These are phyloP conservation scores for Didymella pinodella DNA, from an alignment of 2,329 filamentous ascomycete species.

Conservation along the genomic window DNA sequence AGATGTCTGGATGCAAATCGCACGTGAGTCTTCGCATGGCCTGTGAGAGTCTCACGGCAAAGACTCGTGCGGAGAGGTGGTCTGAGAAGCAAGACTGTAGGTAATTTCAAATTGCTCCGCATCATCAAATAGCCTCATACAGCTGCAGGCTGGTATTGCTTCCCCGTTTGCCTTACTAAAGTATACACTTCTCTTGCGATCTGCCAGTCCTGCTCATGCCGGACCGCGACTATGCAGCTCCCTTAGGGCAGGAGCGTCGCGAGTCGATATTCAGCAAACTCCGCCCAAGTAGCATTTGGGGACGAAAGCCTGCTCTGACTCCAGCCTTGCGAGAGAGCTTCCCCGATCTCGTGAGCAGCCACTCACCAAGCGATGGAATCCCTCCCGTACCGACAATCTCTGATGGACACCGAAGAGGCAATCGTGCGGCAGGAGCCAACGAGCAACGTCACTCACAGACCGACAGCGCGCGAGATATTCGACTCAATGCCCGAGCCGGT, in stretches of 20 bases:
- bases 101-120: too few relatives aligned
- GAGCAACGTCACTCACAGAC: background rate
- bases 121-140: too few relatives aligned
- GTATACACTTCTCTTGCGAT: too few relatives aligned
- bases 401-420: background rate
- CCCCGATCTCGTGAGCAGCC: background rate
- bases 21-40: background rate
- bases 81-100: background rate
- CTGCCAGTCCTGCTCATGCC: background rate
- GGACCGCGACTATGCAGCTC: constrained; percentile 10
- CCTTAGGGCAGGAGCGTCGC: background rate
- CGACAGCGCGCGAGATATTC: background rate
- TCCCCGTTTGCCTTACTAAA: too few relatives aligned
- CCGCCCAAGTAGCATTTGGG: constrained; percentile 3
- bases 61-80: too few relatives aligned
- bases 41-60: background rate
- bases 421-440: background rate
- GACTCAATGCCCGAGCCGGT: background rate
- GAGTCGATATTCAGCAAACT: background rate
- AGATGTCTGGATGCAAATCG: constrained; percentile 17
- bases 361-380: background rate
- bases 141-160: too few relatives aligned
- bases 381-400: background rate
- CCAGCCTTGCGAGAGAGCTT: constrained; percentile 2
- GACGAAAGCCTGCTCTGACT: background rate